phyloP scores from a whole-genome alignment of 2,329 filamentous ascomycete species.

The Calonectria pseudoturangicola region DNA sequence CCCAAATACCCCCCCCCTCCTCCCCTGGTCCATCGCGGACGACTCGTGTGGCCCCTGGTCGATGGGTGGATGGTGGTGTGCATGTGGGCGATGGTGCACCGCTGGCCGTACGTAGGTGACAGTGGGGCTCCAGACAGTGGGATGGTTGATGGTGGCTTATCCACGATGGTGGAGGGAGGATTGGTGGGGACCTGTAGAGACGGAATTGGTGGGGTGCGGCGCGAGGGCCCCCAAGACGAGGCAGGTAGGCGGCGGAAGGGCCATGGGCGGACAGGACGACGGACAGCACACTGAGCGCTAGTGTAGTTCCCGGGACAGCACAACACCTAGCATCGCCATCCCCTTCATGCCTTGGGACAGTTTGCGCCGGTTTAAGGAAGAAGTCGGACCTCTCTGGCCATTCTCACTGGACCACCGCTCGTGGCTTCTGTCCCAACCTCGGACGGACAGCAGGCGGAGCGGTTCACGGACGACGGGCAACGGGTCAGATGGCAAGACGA shows the following conservation, averaged over 20 bases:
- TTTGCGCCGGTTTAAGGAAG: constrained; percentile 45
- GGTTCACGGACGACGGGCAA: constrained; percentile 34
- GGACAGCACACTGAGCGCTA: constrained; percentile 36
- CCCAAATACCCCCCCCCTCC: constrained; percentile 30
- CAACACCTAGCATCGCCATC: constrained; percentile 18
- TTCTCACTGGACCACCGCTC: constrained; percentile 47
- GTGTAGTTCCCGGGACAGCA: constrained; percentile 28
- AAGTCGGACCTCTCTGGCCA: constrained; percentile 46
- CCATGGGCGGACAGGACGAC: constrained; percentile 19
- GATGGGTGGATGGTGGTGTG: constrained; percentile 49
- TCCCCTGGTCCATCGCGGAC: constrained; percentile 38
- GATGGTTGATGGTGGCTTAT: constrained; percentile 49
- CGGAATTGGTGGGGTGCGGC: constrained; percentile 44
- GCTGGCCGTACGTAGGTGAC: constrained; percentile 35
- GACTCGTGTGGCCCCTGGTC: constrained; percentile 47
- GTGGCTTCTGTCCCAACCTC: constrained; percentile 36
- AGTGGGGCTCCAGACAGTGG: constrained; percentile 48
- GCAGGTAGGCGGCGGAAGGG: constrained; percentile 3
- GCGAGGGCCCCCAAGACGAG: constrained; percentile 34
- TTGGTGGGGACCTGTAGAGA: constrained; percentile 49
- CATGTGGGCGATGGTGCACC: constrained; percentile 39
- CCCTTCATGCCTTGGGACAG: constrained; percentile 20
- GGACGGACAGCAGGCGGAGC: constrained; percentile 37
- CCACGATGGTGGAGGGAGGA: constrained; percentile 46
- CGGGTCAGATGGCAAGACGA: constrained; percentile 28